Evolutionary conservation across 352 stramenopile species (phyloP).

Genomic region (Globisporangium sylvaticum): DNA sequence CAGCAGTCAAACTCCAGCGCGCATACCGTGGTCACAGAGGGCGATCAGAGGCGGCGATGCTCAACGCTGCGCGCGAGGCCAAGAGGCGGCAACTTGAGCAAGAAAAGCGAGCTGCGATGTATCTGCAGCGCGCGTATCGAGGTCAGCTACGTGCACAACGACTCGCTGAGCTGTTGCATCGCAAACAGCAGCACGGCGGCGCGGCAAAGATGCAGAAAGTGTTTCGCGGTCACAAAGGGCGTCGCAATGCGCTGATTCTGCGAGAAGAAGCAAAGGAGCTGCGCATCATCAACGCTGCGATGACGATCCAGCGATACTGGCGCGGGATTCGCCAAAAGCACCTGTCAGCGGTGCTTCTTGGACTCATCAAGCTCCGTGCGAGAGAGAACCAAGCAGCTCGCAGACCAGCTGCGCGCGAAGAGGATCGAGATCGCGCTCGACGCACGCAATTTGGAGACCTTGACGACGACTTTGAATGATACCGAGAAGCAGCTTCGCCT

Average conservation of each 20-base stretch:
- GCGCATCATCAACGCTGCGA: slow-evolving; percentile 40
- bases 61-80: slow-evolving; percentile 44
- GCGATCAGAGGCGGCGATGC: slow-evolving; percentile 40
- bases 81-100: slow-evolving; percentile 36
- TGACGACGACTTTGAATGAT: slow-evolving; percentile 59
- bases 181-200: slow-evolving; percentile 41
- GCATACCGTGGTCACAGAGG: slow-evolving; percentile 62
- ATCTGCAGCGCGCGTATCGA: slow-evolving; percentile 79
- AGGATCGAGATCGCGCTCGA: slow-evolving; percentile 63
- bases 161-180: slow-evolving; percentile 45
- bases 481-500: slow-evolving; percentile 64
- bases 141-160: slow-evolving; percentile 38
- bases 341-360: slow-evolving; percentile 60
- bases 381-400: slow-evolving; percentile 68
- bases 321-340: slow-evolving; percentile 73
- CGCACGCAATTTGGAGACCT: slow-evolving; percentile 40
- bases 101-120: slow-evolving; percentile 37
- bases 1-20: slow-evolving; percentile 67
- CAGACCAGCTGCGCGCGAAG: slow-evolving; percentile 75
- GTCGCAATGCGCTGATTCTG: slow-evolving; percentile 36
- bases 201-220: slow-evolving; percentile 65
- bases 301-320: slow-evolving; percentile 81
- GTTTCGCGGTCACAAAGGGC: slow-evolving; percentile 53
- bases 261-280: slow-evolving; percentile 37
- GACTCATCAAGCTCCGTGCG: slow-evolving; percentile 58